A percentile compares a stretch with the other conserved stretches of the same genome.
These are phyloP conservation scores for Leishmania tarentolae DNA, from an alignment of 208 protist species.

Conservation along the genomic window DNA sequence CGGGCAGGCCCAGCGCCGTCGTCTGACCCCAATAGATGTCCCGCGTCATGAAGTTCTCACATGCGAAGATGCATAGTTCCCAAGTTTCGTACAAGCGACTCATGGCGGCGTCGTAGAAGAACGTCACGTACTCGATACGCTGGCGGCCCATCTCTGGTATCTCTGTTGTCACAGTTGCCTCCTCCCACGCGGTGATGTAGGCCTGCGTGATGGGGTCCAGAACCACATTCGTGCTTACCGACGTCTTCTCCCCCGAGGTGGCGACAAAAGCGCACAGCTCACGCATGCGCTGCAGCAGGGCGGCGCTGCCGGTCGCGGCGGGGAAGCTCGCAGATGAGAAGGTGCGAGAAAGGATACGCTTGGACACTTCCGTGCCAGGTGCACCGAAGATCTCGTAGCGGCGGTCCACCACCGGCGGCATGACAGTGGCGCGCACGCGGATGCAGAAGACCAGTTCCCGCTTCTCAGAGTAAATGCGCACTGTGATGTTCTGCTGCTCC, in stretches of 20 bases:
- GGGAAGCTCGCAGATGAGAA: constrained; percentile 70
- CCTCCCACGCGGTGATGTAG: constrained; percentile 84
- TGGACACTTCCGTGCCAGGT: constrained; percentile 56
- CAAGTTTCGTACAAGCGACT: constrained; percentile 83
- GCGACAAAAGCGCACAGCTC: constrained; percentile 62
- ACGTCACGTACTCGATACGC: constrained; percentile 80
- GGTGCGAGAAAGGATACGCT: constrained; percentile 64
- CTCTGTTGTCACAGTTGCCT: constrained; percentile 60
- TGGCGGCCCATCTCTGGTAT: constrained; percentile 56
- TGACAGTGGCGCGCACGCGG: constrained; percentile 57
- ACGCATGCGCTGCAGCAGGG: constrained; percentile 68
- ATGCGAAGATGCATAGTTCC: constrained; percentile 86
- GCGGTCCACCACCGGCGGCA: constrained; percentile 75
- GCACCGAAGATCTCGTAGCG: constrained; percentile 85
- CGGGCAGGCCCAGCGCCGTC: constrained; percentile 67
- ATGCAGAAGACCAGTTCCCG: constrained; percentile 71
- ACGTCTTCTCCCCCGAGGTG: constrained; percentile 47
- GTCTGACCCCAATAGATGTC: constrained; percentile 87
- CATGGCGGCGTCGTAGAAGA: constrained; percentile 76
- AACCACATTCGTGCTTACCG: constrained; percentile 69
- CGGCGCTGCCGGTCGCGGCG: constrained; percentile 29
- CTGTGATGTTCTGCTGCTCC: constrained; percentile 33
- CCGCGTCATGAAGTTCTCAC: constrained; percentile 64
- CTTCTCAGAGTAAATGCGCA: constrained; percentile 62
- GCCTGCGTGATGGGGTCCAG: constrained; percentile 87